phyloP scores from a whole-genome alignment of 768 basidiomycete species.

The Dendrothele bispora region DNA sequence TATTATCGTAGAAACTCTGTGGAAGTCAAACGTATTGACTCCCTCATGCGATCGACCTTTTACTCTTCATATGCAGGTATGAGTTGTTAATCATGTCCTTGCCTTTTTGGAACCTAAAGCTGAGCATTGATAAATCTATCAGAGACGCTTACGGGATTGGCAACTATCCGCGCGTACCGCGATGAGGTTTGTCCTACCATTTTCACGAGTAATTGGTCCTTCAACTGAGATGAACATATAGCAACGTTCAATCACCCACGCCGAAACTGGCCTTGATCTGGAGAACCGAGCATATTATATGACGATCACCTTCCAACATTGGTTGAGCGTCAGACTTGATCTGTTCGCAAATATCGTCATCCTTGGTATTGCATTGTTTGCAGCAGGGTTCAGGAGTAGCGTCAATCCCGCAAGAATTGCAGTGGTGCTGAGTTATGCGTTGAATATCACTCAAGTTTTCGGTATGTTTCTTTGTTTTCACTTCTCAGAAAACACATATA shows the following conservation, averaged over 20 bases:
- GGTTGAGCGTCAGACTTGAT: slow-evolving; percentile 65
- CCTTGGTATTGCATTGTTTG: slow-evolving; percentile 70
- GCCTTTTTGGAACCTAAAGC: neutral
- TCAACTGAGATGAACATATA: slow-evolving; percentile 15
- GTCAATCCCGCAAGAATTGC: slow-evolving; percentile 63
- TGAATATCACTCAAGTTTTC: slow-evolving; percentile 52
- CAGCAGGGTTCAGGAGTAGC: slow-evolving; percentile 54
- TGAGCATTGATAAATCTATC: neutral
- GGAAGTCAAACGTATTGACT: slow-evolving; percentile 66
- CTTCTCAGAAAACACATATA: neutral
- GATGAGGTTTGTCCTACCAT: slow-evolving; percentile 40
- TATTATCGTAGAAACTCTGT: slow-evolving; percentile 65
- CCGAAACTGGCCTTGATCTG: slow-evolving; percentile 54
- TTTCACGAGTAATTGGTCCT: neutral
- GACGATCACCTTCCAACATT: slow-evolving; percentile 64
- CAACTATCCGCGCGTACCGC: slow-evolving; percentile 62
- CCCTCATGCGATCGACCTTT: slow-evolving; percentile 55
- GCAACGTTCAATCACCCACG: slow-evolving; percentile 48
- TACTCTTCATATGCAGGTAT: slow-evolving; percentile 59
- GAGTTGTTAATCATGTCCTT: slow-evolving; percentile 1
- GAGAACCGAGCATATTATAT: slow-evolving; percentile 67
- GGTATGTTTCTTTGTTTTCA: slow-evolving; percentile 34
- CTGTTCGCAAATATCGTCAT: slow-evolving; percentile 67
- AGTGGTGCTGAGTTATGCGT: slow-evolving; percentile 57
- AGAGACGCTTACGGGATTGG: slow-evolving; percentile 65